phyloP scores from a whole-genome alignment of 768 basidiomycete species.

The Trametes villosa region DNA sequence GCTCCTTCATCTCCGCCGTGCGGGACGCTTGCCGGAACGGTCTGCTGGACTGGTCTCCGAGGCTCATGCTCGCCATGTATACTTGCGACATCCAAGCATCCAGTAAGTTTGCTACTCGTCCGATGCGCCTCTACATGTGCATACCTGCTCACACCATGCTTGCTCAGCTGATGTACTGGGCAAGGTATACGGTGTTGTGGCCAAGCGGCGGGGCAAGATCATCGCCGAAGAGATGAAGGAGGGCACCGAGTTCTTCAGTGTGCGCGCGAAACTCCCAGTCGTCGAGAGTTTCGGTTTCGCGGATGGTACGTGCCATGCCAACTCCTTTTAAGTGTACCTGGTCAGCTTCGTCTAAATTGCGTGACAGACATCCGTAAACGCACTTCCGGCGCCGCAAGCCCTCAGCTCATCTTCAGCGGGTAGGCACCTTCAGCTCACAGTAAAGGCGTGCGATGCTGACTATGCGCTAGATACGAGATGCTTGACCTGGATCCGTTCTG shows the following conservation, averaged over 20 bases:
- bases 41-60: slow-evolving; percentile 95
- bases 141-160: background rate
- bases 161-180: slow-evolving; percentile 89
- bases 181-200: slow-evolving; percentile 95
- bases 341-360: background rate
- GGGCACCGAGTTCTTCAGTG: slow-evolving; percentile 92
- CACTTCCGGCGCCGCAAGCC: slow-evolving; percentile 96
- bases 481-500: slow-evolving; percentile 95
- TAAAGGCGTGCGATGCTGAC: slow-evolving; percentile 19
- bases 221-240: slow-evolving; percentile 99
- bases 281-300: slow-evolving; percentile 98
- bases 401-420: slow-evolving; percentile 97
- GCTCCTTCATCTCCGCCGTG: slow-evolving; percentile 87
- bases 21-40: slow-evolving; percentile 90
- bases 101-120: slow-evolving; percentile 51
- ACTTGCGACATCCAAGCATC: slow-evolving; percentile 98
- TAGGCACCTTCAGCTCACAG: slow-evolving; percentile 41
- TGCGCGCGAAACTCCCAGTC: slow-evolving; percentile 89
- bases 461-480: slow-evolving; percentile 74
- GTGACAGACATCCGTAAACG: slow-evolving; percentile 87
- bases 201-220: slow-evolving; percentile 88
- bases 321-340: background rate
- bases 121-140: slow-evolving; percentile 17
- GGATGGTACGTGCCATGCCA: slow-evolving; percentile 63
- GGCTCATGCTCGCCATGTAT: slow-evolving; percentile 98